These are phyloP conservation scores for Vicia sativa DNA, from an alignment of 306 rosid species.

Conservation along the genomic window DNA sequence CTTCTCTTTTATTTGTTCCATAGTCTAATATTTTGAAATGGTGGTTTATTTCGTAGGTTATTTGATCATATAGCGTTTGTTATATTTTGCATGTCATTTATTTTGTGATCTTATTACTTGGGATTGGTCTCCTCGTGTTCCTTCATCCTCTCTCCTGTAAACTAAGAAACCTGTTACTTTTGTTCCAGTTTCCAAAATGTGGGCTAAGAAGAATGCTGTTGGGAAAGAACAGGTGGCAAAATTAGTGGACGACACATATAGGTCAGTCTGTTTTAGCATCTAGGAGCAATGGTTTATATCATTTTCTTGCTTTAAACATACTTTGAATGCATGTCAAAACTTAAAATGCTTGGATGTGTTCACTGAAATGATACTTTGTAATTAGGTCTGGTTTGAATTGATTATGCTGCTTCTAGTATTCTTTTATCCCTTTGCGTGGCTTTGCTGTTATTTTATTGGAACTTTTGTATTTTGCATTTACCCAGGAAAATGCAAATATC, in stretches of 20 bases:
- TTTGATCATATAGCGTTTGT: slow-evolving; percentile 20
- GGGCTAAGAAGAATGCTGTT: slow-evolving; percentile 80
- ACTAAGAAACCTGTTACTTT: slow-evolving; percentile 21
- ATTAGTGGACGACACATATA: slow-evolving; percentile 85
- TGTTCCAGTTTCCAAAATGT: slow-evolving; percentile 63
- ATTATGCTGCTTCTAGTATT: slow-evolving; percentile 19
- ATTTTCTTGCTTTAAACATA: slow-evolving; percentile 14
- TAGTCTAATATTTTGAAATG: slow-evolving; percentile 14
- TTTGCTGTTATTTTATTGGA: slow-evolving; percentile 26
- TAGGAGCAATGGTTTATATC: slow-evolving; percentile 18
- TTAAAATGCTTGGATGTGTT: slow-evolving; percentile 20
- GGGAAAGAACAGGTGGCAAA: slow-evolving; percentile 90
- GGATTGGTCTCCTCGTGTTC: slow-evolving; percentile 11
- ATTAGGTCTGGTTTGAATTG: slow-evolving; percentile 28
- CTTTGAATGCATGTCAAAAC: slow-evolving; percentile 23
- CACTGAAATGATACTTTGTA: slow-evolving; percentile 3
- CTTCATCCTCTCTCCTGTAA: slow-evolving; percentile 11
- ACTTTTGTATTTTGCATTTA: slow-evolving; percentile 32
- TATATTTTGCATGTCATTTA: slow-evolving; percentile 5
- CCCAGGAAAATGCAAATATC: slow-evolving; percentile 95
- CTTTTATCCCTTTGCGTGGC: slow-evolving; percentile 2
- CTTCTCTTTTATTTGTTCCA: neutral
- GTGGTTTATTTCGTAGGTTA: neutral
- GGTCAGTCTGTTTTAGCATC: slow-evolving; percentile 73
- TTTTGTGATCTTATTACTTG: slow-evolving; percentile 22